A percentile compares a stretch with the other conserved stretches of the same genome.
These are phyloP conservation scores for Sporisorium scitamineum DNA, from an alignment of 1,284 basidiomycete genomes.

Conservation along the genomic window DNA sequence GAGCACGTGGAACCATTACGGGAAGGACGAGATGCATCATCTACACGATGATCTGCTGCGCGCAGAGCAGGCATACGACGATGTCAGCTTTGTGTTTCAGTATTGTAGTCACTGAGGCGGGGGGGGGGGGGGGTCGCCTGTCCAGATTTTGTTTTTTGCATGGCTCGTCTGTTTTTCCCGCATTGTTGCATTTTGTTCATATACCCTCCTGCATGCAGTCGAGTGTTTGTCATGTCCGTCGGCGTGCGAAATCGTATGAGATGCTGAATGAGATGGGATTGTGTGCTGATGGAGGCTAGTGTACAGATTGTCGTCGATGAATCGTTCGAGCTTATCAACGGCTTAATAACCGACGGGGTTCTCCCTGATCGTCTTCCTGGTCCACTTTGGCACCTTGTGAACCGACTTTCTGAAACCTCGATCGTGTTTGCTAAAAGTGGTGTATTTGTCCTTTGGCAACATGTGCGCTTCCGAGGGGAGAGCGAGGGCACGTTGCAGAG, in stretches of 20 bases:
- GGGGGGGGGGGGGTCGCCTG: too few relatives aligned
- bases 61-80: slow-evolving; percentile 84
- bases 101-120: slow-evolving; percentile 65
- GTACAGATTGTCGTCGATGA: slow-evolving; percentile 15
- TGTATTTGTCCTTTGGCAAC: slow-evolving; percentile 92
- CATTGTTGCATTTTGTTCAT: slow-evolving; percentile 1
- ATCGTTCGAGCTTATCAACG: background rate
- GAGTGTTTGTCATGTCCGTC: background rate
- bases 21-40: slow-evolving; percentile 84
- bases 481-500: slow-evolving; percentile 80
- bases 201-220: slow-evolving; percentile 1
- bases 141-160: background rate
- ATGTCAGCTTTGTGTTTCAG: slow-evolving; percentile 75
- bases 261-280: slow-evolving; percentile 3
- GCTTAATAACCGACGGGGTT: slow-evolving; percentile 47
- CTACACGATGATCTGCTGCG: slow-evolving; percentile 96
- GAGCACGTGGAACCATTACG: slow-evolving; percentile 99
- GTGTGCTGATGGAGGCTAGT: slow-evolving; percentile 13
- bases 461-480: slow-evolving; percentile 90
- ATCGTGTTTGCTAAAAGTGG: slow-evolving; percentile 79
- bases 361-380: slow-evolving; percentile 45
- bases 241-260: background rate
- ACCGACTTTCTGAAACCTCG: slow-evolving; percentile 85
- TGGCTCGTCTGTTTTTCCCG: background rate
- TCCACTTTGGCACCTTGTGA: slow-evolving; percentile 76